These are phyloP conservation scores for Xylaria polymorpha DNA, from an alignment of 2,329 filamentous ascomycete species.

Conservation along the genomic window DNA sequence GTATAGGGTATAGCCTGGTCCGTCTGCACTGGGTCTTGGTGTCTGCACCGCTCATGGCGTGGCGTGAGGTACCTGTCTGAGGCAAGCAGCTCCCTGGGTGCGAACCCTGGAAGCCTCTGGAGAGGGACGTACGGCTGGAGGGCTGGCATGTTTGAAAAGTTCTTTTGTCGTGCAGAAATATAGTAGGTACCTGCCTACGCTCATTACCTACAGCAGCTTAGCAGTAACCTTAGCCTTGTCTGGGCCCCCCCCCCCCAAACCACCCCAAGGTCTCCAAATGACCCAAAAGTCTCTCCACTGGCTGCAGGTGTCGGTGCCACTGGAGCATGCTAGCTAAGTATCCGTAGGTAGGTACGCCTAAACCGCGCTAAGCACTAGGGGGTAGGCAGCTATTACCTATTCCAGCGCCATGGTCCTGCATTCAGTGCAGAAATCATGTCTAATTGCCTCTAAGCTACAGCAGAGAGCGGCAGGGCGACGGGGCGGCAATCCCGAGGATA, in stretches of 20 bases:
- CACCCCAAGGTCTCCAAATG: conserved; percentile 16
- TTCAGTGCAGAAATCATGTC: conserved; percentile 26
- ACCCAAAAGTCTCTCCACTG: conserved; percentile 5
- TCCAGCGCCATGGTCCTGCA: conserved; percentile 18
- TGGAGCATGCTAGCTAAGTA: conserved; percentile 4
- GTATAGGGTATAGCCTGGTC: not conserved
- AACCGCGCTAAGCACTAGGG: conserved; percentile 21
- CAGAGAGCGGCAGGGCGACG: not conserved
- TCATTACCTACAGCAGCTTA: not conserved
- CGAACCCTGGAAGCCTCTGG: conserved; percentile 8
- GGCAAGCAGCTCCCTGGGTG: not conserved
- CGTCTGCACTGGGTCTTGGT: too few species aligned
- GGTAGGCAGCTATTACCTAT: conserved; percentile 27
- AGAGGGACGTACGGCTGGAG: not conserved
- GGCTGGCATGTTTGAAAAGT: conserved; percentile 19
- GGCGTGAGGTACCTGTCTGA: conserved; percentile 4
- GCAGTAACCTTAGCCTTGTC: not conserved
- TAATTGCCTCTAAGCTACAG: conserved; percentile 20
- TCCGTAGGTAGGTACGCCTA: not conserved
- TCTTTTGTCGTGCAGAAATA: conserved; percentile 5
- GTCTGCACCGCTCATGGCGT: conserved; percentile 14
- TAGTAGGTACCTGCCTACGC: conserved; percentile 3
- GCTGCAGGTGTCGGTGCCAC: conserved; percentile 13
- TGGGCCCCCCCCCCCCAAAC: conserved; percentile 9
- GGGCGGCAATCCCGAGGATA: conserved; percentile 24